Evolutionary conservation across 2,329 filamentous ascomycete species (phyloP).

Genomic region (Magnaporthales sp.): DNA sequence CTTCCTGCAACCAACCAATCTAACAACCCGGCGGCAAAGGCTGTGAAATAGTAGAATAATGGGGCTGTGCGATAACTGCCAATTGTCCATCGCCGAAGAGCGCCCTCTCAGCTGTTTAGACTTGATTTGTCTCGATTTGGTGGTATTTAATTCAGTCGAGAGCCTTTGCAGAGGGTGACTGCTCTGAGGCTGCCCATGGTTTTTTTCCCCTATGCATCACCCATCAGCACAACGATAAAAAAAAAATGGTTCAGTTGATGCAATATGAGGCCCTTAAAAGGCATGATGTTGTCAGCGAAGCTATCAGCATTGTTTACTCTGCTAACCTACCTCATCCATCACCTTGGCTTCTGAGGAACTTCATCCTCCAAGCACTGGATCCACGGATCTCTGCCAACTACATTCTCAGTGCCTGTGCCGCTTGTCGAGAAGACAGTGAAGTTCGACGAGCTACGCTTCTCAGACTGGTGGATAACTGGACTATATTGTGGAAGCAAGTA

Average conservation of each 20-base stretch:
- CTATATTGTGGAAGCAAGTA: constrained; percentile 18
- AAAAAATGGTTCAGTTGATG: not conserved
- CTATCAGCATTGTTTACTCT: not conserved
- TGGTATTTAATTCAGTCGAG: too few species aligned
- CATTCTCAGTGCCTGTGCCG: not conserved
- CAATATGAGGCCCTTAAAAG: not conserved
- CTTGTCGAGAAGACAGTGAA: not conserved
- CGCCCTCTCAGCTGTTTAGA: too few species aligned
- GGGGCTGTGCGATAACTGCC: too few species aligned
- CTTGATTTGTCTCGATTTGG: too few species aligned
- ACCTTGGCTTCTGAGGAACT: not conserved
- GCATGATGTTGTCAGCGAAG: not conserved
- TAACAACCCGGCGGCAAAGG: too few species aligned
- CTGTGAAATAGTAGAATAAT: too few species aligned
- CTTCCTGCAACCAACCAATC: too few species aligned
- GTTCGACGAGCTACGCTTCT: not conserved
- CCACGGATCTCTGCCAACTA: not conserved
- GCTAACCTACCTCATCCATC: not conserved
- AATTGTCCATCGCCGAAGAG: too few species aligned
- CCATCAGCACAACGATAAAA: too few species aligned
- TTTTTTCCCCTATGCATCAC: too few species aligned
- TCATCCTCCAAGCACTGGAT: not conserved
- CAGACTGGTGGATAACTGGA: constrained; percentile 11
- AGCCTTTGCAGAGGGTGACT: too few species aligned
- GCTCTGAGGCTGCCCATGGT: too few species aligned